Conservation (phyloP, 192 early-diverging fungal species). For the Rhizophagus sp. region DNA sequence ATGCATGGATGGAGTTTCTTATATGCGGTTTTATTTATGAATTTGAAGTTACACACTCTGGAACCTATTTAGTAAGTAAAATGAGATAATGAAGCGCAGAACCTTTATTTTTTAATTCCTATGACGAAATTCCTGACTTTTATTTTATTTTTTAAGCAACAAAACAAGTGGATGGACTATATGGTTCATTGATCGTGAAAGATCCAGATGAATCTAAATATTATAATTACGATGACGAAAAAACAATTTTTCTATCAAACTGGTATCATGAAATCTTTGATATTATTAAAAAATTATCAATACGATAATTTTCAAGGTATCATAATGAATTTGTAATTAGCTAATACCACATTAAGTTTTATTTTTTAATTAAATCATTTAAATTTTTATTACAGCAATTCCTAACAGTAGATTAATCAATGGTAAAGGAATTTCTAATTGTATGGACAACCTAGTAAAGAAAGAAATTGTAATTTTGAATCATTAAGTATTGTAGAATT, state of each 20-base stretch:
- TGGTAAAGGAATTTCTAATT: conserved; percentile 42
- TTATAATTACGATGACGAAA: conserved; percentile 46
- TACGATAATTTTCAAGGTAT: conserved; percentile 10
- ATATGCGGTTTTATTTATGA: conserved; percentile 49
- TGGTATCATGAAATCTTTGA: conserved; percentile 49
- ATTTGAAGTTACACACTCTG: conserved; percentile 41
- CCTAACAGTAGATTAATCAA: conserved; percentile 54
- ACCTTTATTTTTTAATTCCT: conserved; percentile 22
- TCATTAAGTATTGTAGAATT: conserved; percentile 26
- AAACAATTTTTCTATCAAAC: conserved; percentile 38
- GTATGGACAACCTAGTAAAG: background rate
- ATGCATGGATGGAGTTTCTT: conserved; percentile 60
- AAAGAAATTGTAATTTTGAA: conserved; percentile 28
- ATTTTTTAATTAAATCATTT: background rate
- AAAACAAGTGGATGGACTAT: conserved; percentile 44
- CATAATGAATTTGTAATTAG: background rate
- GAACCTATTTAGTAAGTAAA: conserved; percentile 43
- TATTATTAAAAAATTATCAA: conserved; percentile 30
- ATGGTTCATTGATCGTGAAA: conserved; percentile 43
- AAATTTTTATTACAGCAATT: conserved; percentile 18
- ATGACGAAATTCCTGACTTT: background rate
- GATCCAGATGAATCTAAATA: conserved; percentile 38
- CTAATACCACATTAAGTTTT: background rate
- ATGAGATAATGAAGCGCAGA: background rate
- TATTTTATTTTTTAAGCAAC: conserved; percentile 42